Evolutionary conservation across 73 alveolate species (phyloP), one percentile per base, ranked within the genome.

Genomic region (Breviolum minutum): DNA sequence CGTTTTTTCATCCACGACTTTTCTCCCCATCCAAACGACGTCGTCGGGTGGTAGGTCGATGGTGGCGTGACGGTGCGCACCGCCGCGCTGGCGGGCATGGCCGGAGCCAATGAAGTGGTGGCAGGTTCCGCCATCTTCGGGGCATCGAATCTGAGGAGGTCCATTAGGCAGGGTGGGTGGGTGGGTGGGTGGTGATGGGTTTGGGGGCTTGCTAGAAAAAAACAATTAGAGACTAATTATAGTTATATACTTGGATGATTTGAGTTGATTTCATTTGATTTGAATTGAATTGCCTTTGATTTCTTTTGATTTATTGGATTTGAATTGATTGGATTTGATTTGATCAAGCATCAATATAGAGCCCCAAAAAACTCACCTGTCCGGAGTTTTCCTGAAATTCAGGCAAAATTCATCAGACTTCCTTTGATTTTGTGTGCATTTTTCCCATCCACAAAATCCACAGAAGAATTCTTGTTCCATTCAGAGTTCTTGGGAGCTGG

Each of bases 71-170:
- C 89, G 64, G 60, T 54, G 63, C 63, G n/a, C 2, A 99, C 98
- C 32, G 94, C 95, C 66, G 98, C 91, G 27, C 80, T 99, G 70
- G 99, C 99, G 17, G 99, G 95, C n/a, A 24, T 62, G 60, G 99
- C 99, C 32, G 99, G 99, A n/a, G 99, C 99, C 74, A 99, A 99
- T 74, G 99, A 95, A 60, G 88, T 99, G 64, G 99, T 99, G 69
- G 93, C 99, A 7, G 99, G 99, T 12, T 86, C 99, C 19, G 99
- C 97, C 29, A 91, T 99, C 90, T 95, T 99, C 96, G 95, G 99
- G 66, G 77, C 90, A 13, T 76, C 27, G 17, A 91, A 93, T 32
- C 87, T 96, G 69, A 98, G 84, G 27, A 83, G 95, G 81, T 80
- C 99, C 85, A 98, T 99, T 80, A 99, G 99, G 97, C 76, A 17